Evolutionary conservation across 2,329 filamentous ascomycete species (phyloP).

Genomic region (Sphaerostilbella broomeana): DNA sequence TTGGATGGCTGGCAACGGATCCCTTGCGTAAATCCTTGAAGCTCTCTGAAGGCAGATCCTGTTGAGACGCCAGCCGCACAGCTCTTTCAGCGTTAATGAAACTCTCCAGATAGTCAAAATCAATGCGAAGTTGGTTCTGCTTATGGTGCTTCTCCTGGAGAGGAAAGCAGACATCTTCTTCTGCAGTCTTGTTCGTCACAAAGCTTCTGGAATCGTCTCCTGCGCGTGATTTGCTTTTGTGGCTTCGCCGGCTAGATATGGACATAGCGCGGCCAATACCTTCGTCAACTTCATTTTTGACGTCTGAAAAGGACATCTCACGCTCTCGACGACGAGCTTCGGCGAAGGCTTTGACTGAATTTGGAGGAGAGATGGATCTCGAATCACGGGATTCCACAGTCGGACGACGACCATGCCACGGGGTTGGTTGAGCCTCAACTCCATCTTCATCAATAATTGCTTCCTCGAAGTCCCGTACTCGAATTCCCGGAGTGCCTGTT

Average conservation of each 20-base stretch:
- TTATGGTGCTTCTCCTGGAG: slow-evolving; percentile 58
- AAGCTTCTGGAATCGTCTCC: slow-evolving; percentile 57
- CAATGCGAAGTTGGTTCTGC: slow-evolving; percentile 62
- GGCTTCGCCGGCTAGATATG: slow-evolving; percentile 44
- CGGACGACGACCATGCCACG: slow-evolving; percentile 44
- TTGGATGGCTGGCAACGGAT: slow-evolving; percentile 20
- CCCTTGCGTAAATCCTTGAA: slow-evolving; percentile 30
- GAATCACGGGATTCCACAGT: slow-evolving; percentile 51
- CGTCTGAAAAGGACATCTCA: slow-evolving; percentile 52
- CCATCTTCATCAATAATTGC: slow-evolving; percentile 72
- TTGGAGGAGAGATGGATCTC: slow-evolving; percentile 78
- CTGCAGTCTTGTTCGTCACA: slow-evolving; percentile 62
- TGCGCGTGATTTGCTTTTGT: slow-evolving; percentile 50
- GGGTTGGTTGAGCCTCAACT: slow-evolving; percentile 38
- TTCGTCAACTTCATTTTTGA: slow-evolving; percentile 33
- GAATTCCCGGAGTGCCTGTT: slow-evolving; percentile 31
- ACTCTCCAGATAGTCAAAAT: slow-evolving; percentile 90
- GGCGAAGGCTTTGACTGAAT: slow-evolving; percentile 96
- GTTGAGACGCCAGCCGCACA: slow-evolving; percentile 43
- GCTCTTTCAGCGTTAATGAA: slow-evolving; percentile 64
- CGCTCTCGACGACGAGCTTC: slow-evolving; percentile 81
- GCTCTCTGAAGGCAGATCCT: slow-evolving; percentile 33
- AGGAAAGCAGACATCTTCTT: slow-evolving; percentile 86
- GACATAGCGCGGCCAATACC: slow-evolving; percentile 66
- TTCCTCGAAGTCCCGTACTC: slow-evolving; percentile 77